Percentiles rank a stretch among this genome's conserved stretches.
These are phyloP conservation scores for Penicillium steckii DNA, from an alignment of 495 filamentous ascomycete genomes.

Conservation along the genomic window DNA sequence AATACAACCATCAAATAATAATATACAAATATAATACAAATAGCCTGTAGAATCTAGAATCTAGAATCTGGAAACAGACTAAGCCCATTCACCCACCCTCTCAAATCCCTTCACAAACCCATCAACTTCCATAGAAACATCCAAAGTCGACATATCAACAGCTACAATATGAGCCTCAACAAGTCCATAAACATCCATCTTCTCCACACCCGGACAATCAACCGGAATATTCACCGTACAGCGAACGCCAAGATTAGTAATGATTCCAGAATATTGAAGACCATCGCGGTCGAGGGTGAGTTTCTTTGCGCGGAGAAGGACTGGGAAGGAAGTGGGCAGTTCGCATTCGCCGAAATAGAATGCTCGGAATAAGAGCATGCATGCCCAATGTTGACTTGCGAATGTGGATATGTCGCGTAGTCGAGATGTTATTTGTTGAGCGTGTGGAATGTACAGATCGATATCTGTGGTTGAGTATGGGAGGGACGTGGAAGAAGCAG, in stretches of 20 bases:
- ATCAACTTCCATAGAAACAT: slow-evolving; percentile 53
- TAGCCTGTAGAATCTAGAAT: background rate
- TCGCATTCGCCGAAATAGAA: slow-evolving; percentile 67
- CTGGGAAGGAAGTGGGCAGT: slow-evolving; percentile 62
- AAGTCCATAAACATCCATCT: slow-evolving; percentile 45
- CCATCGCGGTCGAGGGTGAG: slow-evolving; percentile 31
- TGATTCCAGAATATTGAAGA: slow-evolving; percentile 24
- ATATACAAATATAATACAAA: background rate
- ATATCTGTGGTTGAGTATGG: slow-evolving; percentile 62
- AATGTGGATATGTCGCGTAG: slow-evolving; percentile 33
- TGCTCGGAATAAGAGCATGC: slow-evolving; percentile 70
- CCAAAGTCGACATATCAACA: slow-evolving; percentile 51
- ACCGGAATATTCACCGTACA: slow-evolving; percentile 29
- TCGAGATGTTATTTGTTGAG: slow-evolving; percentile 32
- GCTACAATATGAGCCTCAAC: slow-evolving; percentile 56
- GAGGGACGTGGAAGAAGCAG: slow-evolving; percentile 37
- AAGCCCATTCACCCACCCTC: slow-evolving; percentile 39
- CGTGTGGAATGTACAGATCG: slow-evolving; percentile 40
- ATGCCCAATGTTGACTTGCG: slow-evolving; percentile 58
- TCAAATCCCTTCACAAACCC: slow-evolving; percentile 41
- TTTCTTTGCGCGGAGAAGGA: slow-evolving; percentile 43
- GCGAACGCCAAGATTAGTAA: slow-evolving; percentile 35
- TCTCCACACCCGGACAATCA: slow-evolving; percentile 28
- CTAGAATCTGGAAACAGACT: background rate
- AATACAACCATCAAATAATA: background rate